phyloP scores from a whole-genome alignment of 768 basidiomycete genomes.

The Clitopilus passeckerianus region DNA sequence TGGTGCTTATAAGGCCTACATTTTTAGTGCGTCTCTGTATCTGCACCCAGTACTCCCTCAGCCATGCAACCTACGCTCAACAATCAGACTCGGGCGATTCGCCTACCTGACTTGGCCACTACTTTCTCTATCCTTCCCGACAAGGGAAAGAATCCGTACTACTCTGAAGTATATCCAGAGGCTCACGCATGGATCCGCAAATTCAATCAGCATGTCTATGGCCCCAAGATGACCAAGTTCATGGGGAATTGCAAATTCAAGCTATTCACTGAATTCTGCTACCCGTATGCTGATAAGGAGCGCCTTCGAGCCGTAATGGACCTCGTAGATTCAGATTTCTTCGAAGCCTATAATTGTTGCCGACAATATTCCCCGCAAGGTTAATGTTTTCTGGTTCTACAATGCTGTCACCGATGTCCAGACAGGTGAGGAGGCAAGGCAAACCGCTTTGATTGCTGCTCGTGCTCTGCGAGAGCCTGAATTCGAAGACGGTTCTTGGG shows the following conservation, averaged over 20 bases:
- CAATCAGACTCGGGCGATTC: too few relatives aligned
- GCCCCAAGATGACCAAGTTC: neutral
- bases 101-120: slow-evolving; percentile 53
- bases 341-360: too few relatives aligned
- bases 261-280: slow-evolving; percentile 56
- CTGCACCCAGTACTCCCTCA: too few relatives aligned
- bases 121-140: slow-evolving; percentile 33
- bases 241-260: slow-evolving; percentile 29
- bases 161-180: slow-evolving; percentile 46
- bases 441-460: slow-evolving; percentile 46
- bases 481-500: slow-evolving; percentile 51
- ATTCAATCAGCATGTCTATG: slow-evolving; percentile 28
- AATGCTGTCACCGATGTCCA: slow-evolving; percentile 70
- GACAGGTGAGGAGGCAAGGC: slow-evolving; percentile 45
- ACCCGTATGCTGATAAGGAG: slow-evolving; percentile 52
- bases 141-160: slow-evolving; percentile 51
- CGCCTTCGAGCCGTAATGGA: slow-evolving; percentile 58
- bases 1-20: too few relatives aligned
- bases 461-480: slow-evolving; percentile 45
- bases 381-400: slow-evolving; percentile 60
- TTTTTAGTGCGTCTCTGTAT: too few relatives aligned
- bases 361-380: too few relatives aligned
- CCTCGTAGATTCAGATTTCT: slow-evolving; percentile 47
- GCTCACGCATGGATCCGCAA: slow-evolving; percentile 60
- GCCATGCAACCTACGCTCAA: too few relatives aligned